phyloP scores from a whole-genome alignment of 768 basidiomycete species.

The Trametes punicea region DNA sequence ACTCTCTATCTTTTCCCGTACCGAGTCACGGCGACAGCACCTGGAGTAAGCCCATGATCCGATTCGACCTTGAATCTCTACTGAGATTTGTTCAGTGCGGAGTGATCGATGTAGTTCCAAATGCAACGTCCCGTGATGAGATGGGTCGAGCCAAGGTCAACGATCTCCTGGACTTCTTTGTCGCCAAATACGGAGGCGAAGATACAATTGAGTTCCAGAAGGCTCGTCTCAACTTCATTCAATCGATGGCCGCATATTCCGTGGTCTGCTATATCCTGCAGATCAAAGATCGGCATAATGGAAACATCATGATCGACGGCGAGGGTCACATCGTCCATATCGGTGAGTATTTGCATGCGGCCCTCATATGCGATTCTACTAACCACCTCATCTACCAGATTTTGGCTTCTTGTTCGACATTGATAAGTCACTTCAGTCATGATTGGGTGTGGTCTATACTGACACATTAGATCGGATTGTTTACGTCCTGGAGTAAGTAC shows the following conservation, averaged over 20 bases:
- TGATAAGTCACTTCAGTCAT: slow-evolving; percentile 63
- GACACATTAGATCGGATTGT: slow-evolving; percentile 12
- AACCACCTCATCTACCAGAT: slow-evolving; percentile 45
- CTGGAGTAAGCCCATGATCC: slow-evolving; percentile 77
- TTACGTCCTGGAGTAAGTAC: slow-evolving; percentile 69
- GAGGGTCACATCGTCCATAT: slow-evolving; percentile 97
- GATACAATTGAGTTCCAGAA: slow-evolving; percentile 89
- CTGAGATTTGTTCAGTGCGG: slow-evolving; percentile 63
- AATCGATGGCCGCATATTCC: slow-evolving; percentile 99
- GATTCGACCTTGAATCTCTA: not conserved
- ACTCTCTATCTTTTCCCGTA: slow-evolving; percentile 94
- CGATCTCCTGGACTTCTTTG: slow-evolving; percentile 91
- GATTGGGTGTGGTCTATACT: not conserved
- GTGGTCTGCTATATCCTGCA: slow-evolving; percentile 97
- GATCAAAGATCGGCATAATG: slow-evolving; percentile 98
- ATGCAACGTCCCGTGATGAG: slow-evolving; percentile 96
- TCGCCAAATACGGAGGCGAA: slow-evolving; percentile 87
- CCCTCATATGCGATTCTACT: no score
- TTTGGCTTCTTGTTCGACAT: slow-evolving; percentile 98
- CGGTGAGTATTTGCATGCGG: slow-evolving; percentile 46
- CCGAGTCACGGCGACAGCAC: slow-evolving; percentile 93
- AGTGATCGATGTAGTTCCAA: slow-evolving; percentile 97
- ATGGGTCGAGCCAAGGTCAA: slow-evolving; percentile 99
- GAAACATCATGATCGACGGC: slow-evolving; percentile 99
- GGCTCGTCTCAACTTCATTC: slow-evolving; percentile 93